Conservation (phyloP, 2,329 filamentous ascomycete genomes). For the Colletotrichum gloeosporioides region DNA sequence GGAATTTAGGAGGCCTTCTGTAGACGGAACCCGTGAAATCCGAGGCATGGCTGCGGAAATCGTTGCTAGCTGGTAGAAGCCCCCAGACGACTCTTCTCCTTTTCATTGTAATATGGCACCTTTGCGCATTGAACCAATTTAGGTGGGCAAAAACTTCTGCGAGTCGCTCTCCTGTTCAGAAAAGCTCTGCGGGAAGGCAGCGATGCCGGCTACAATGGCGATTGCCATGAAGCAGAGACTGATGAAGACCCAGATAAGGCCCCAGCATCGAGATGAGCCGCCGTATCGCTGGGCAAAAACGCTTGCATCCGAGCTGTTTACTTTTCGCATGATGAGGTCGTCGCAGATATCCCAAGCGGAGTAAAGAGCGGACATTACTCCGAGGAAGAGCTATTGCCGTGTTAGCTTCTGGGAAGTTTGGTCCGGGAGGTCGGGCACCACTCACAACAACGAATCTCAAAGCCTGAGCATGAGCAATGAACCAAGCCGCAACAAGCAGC, state of each 20-base stretch:
- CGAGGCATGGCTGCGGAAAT: background rate
- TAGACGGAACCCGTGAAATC: background rate
- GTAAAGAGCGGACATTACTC: slow-evolving; percentile 82
- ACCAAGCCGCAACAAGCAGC: slow-evolving; percentile 77
- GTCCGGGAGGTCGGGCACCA: slow-evolving; percentile 15
- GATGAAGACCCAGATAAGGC: slow-evolving; percentile 78
- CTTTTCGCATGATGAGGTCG: slow-evolving; percentile 79
- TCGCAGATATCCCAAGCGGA: slow-evolving; percentile 88
- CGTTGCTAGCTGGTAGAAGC: background rate
- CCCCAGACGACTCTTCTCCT: background rate
- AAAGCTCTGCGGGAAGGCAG: slow-evolving; percentile 75
- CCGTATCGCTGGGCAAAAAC: slow-evolving; percentile 81
- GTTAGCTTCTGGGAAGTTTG: background rate
- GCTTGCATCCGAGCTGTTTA: slow-evolving; percentile 80
- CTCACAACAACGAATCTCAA: slow-evolving; percentile 72
- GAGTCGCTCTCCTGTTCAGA: slow-evolving; percentile 73
- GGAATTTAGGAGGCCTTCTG: background rate
- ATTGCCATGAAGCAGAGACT: slow-evolving; percentile 74
- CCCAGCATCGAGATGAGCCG: slow-evolving; percentile 82
- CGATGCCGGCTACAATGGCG: slow-evolving; percentile 78
- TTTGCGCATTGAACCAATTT: slow-evolving; percentile 3
- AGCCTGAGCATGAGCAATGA: slow-evolving; percentile 77
- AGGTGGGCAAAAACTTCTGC: slow-evolving; percentile 66
- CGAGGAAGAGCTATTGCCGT: slow-evolving; percentile 70
- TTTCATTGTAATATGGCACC: background rate